A percentile compares a stretch with the other conserved stretches of the same genome.
Evolutionary conservation across 768 basidiomycete species (phyloP).

Genomic region (Coprinopsis cinerea): DNA sequence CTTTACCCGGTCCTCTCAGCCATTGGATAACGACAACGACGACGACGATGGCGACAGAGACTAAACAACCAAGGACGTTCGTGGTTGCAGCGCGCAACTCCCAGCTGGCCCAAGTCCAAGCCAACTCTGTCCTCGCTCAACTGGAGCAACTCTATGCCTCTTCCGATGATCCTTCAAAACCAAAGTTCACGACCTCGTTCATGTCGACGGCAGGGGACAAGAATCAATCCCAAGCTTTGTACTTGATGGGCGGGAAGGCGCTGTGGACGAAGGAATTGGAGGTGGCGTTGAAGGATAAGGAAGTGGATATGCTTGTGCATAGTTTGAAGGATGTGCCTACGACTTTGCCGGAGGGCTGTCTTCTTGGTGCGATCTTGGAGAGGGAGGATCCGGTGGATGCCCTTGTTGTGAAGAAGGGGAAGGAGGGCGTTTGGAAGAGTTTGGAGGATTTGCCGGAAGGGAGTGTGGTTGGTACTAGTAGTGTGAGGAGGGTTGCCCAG

Average conservation of each 20-base stretch:
- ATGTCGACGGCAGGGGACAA: conserved; percentile 77
- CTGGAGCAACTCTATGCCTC: conserved; percentile 51
- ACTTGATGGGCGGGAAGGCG: conserved; percentile 85
- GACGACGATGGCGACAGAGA: too few relatives aligned
- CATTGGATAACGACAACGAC: too few relatives aligned
- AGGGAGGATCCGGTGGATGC: conserved; percentile 88
- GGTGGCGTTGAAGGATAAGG: conserved; percentile 61
- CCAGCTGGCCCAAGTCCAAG: conserved; percentile 86
- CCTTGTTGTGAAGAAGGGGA: conserved; percentile 76
- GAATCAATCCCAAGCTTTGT: conserved; percentile 82
- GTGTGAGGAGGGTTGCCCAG: conserved; percentile 89
- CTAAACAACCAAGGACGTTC: conserved; percentile 54
- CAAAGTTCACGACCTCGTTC: conserved; percentile 40
- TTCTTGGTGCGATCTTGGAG: conserved; percentile 78
- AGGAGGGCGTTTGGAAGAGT: conserved; percentile 54
- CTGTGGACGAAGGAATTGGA: conserved; percentile 98
- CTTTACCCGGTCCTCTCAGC: too few relatives aligned
- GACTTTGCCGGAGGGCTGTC: conserved; percentile 73
- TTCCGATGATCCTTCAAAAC: conserved; percentile 19
- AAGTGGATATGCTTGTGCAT: conserved; percentile 91
- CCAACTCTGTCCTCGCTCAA: conserved; percentile 66
- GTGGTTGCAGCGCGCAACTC: conserved; percentile 82
- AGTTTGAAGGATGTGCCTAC: conserved; percentile 93
- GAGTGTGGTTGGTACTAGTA: conserved; percentile 92
- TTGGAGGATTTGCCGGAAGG: conserved; percentile 84